Percentiles rank a stretch among this genome's conserved stretches.
phyloP scores from a whole-genome alignment of 768 basidiomycete genomes.

The Amanita rimosa region DNA sequence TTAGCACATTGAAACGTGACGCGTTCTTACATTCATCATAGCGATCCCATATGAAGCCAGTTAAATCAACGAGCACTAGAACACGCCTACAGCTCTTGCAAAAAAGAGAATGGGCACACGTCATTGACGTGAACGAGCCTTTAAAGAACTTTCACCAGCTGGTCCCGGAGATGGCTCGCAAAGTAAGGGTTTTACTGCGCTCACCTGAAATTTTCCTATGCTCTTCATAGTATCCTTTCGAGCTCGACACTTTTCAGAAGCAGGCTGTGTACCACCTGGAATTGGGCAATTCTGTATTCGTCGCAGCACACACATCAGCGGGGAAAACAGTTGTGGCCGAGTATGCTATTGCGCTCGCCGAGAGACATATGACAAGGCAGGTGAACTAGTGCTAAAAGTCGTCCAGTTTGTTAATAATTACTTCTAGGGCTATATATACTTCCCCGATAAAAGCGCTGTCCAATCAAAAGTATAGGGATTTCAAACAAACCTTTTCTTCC shows the following conservation, averaged over 20 bases:
- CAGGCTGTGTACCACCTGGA: conserved; percentile 97
- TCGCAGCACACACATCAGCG: conserved; percentile 99
- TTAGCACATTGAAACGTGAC: background rate
- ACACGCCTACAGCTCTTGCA: conserved; percentile 36
- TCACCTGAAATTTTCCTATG: background rate
- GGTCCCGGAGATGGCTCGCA: conserved; percentile 93
- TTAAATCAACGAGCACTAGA: conserved; percentile 28
- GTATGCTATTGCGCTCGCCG: conserved; percentile 94
- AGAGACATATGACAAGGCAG: conserved; percentile 98
- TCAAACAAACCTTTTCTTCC: conserved; percentile 91
- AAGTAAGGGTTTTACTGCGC: conserved; percentile 33
- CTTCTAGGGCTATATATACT: conserved; percentile 86
- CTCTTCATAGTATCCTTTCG: conserved; percentile 81
- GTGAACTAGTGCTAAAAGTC: background rate
- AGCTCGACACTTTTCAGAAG: conserved; percentile 97
- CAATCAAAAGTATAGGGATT: conserved; percentile 98
- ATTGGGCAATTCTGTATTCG: conserved; percentile 95
- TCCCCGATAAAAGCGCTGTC: conserved; percentile 98
- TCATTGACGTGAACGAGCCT: conserved; percentile 86
- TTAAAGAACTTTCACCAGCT: conserved; percentile 84
- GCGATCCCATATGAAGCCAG: conserved; percentile 49
- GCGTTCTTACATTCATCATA: conserved; percentile 15
- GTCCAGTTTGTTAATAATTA: conserved; percentile 8
- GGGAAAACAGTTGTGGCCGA: conserved; percentile 99
- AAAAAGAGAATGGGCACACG: conserved; percentile 97